Conservation (phyloP, 2,329 filamentous ascomycete species). For the Tolypocladium sp. region DNA sequence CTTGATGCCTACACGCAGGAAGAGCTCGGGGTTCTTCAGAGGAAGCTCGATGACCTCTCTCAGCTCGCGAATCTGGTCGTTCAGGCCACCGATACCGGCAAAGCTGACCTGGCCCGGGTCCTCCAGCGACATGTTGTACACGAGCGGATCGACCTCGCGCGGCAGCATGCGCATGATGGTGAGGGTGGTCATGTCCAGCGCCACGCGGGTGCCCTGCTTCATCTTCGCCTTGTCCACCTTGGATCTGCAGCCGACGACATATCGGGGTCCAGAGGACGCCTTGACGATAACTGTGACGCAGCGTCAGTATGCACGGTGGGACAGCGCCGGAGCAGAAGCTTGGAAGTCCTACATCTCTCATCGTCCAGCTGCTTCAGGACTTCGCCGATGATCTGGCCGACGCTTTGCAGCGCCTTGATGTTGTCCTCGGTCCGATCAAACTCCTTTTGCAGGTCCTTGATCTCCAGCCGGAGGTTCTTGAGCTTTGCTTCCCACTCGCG, state of each 20-base stretch:
- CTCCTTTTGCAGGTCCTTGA: slow-evolving; percentile 90
- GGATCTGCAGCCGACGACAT: slow-evolving; percentile 95
- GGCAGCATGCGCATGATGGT: slow-evolving; percentile 99
- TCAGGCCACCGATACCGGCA: slow-evolving; percentile 91
- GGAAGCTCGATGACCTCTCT: slow-evolving; percentile 96
- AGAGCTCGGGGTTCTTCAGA: slow-evolving; percentile 96
- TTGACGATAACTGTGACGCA: slow-evolving; percentile 81
- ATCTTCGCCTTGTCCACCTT: slow-evolving; percentile 97
- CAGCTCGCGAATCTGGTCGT: slow-evolving; percentile 96
- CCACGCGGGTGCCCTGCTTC: slow-evolving; percentile 96
- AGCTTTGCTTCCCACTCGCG: slow-evolving; percentile 98
- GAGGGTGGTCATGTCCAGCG: slow-evolving; percentile 97
- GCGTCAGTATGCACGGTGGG: neutral
- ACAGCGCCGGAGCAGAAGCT: neutral
- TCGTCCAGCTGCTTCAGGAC: slow-evolving; percentile 98
- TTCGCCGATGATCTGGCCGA: slow-evolving; percentile 98
- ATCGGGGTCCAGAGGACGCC: slow-evolving; percentile 91
- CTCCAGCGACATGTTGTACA: slow-evolving; percentile 99
- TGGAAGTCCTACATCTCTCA: slow-evolving; percentile 70
- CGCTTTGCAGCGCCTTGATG: slow-evolving; percentile 98
- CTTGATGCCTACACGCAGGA: slow-evolving; percentile 95
- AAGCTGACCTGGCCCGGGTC: slow-evolving; percentile 98
- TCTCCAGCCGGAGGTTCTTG: slow-evolving; percentile 86
- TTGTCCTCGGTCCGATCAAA: slow-evolving; percentile 98
- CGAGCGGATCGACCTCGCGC: slow-evolving; percentile 92